Evolutionary conservation across 1,139 yeast genomes (phyloP), one percentile per base, ranked within the genome.

Genomic region (Saccharomyces hybrid): DNA sequence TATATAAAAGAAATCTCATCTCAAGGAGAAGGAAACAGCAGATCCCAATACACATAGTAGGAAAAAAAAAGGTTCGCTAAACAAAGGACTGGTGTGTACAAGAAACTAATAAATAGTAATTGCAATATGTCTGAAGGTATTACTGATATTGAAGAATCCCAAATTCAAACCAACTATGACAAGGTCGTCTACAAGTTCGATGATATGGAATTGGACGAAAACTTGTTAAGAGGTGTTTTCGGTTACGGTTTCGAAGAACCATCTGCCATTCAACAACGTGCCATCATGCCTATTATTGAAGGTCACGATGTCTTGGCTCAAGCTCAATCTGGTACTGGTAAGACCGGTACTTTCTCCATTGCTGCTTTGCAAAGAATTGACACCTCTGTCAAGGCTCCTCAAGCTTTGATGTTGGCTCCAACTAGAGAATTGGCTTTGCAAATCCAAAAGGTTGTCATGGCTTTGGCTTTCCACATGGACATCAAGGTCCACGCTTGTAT

Each of bases 311-410:
- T 91, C 57, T 83, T 93, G 70, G 99, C 98, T 65, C 99, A 93
- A 78, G 97, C 98, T 66, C 99, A 93, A 82, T 91, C 98, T 55
- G 99, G 99, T 85, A 93, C 99, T 64, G 99, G 99, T 85, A 93
- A 93, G 81, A 93, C 99, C 61, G 99, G 98, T 71, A 93, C 99
- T 64, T 93, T 93, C 84, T 86, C 98, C 74, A 91, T 93, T 69
- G 87, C 96, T 68, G 93, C 96, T 68, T 82, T 93, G 75, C 96
- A 91, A 81, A 88, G 90, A 82, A 85, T 90, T 67, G 96, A 89
- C 74, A 80, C 81, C 71, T 61, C 66, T 51, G 62, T 70, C 61
- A 83, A 84, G 76, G 75, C 85, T 71, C 89, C 95, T 68, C 96
- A 88, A 80, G 97, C 97, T 68, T 82, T 93, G 75, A 90, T 93